Conservation (phyloP, 768 basidiomycete genomes). For the Punctularia strigosozonata region DNA sequence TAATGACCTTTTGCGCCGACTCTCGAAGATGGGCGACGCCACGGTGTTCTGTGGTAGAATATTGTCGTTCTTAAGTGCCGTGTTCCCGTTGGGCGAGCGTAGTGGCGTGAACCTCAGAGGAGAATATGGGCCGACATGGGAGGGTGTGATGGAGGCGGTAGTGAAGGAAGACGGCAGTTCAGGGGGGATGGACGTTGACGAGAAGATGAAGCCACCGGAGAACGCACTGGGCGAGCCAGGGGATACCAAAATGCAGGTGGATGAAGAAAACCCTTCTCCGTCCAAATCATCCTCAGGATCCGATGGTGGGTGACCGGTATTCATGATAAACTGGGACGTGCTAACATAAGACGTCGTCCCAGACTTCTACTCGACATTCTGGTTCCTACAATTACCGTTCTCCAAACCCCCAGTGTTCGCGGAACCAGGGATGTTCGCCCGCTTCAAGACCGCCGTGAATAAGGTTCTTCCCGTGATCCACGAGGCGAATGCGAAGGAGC, state of each 20-base stretch:
- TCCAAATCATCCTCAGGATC: no score
- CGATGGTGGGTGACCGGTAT: no score
- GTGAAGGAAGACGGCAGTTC: constrained; percentile 20
- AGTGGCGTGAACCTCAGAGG: constrained; percentile 89
- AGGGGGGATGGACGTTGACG: constrained; percentile 19
- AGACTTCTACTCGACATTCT: constrained; percentile 85
- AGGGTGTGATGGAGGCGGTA: constrained; percentile 34
- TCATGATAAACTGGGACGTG: no score
- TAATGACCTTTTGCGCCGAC: constrained; percentile 76
- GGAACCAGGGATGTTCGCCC: constrained; percentile 36
- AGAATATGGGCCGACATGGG: constrained; percentile 75
- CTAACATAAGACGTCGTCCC: constrained; percentile 8
- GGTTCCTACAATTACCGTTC: constrained; percentile 80
- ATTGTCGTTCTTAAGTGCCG: constrained; percentile 72
- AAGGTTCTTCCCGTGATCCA: constrained; percentile 70
- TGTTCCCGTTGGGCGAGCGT: constrained; percentile 80
- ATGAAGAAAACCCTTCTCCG: no score
- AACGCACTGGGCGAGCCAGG: constrained; percentile 19
- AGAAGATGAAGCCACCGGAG: constrained; percentile 15
- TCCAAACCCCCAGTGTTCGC: constrained; percentile 69
- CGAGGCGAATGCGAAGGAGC: constrained; percentile 81
- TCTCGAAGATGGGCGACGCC: constrained; percentile 73
- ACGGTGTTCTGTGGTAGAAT: constrained; percentile 87
- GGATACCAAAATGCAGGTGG: constrained; percentile 53
- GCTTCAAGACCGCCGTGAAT: constrained; percentile 61